phyloP scores from a whole-genome alignment of 2,329 filamentous ascomycete species.

The Seiridium cupressi region DNA sequence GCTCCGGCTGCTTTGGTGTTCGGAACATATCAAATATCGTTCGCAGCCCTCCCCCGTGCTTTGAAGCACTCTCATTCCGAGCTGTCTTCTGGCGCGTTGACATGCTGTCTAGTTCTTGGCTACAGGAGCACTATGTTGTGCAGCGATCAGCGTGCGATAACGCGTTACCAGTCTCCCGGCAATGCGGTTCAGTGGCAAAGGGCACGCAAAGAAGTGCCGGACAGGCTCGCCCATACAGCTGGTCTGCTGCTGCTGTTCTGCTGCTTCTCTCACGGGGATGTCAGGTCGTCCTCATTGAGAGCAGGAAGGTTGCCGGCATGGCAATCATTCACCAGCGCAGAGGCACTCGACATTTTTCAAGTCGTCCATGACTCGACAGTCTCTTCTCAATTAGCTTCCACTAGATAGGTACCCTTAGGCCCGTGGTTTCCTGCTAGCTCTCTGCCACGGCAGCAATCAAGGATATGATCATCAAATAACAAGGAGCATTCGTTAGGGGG shows the following conservation, averaged over 20 bases:
- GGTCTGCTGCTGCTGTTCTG: neutral
- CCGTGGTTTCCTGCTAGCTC: no score
- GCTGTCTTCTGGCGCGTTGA: neutral
- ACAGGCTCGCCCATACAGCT: neutral
- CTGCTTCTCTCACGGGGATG: neutral
- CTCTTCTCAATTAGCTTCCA: no score
- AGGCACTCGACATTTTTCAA: neutral
- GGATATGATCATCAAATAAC: no score
- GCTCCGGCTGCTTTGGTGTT: neutral
- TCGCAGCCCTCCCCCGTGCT: neutral
- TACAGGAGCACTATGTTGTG: neutral
- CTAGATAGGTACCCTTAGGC: no score
- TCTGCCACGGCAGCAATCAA: no score
- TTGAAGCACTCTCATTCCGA: neutral
- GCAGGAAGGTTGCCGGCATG: neutral
- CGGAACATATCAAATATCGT: neutral
- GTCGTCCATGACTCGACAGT: neutral
- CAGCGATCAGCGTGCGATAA: neutral
- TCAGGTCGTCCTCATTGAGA: neutral
- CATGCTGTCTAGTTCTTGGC: neutral
- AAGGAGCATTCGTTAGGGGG: no score
- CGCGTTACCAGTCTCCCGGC: neutral
- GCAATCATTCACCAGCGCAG: no score
- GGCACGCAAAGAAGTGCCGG: neutral
- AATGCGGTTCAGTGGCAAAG: neutral